Conservation (phyloP, 768 basidiomycete genomes). For the Phlebiopsis gigantea region DNA sequence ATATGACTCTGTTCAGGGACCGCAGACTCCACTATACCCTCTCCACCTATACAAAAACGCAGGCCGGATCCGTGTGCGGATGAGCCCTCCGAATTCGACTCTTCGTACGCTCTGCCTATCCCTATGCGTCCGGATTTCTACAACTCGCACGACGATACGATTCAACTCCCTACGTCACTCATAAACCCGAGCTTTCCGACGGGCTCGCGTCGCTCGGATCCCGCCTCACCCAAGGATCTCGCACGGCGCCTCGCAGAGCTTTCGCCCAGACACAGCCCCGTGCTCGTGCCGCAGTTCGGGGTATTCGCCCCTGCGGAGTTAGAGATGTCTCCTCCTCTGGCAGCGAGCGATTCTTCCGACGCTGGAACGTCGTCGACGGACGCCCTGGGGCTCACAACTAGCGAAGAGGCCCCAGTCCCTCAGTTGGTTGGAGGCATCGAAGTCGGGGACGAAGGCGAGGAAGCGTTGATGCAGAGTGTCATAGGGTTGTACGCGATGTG, state of each 20-base stretch:
- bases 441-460: constrained; percentile 8
- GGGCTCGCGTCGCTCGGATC: constrained; percentile 19
- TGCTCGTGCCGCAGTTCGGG: constrained; percentile 9
- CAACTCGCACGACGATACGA: constrained; percentile 17
- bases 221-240: constrained; percentile 26
- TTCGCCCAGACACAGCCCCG: constrained; percentile 21
- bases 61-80: constrained; percentile 19
- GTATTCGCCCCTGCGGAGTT: neutral
- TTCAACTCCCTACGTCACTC: constrained; percentile 18
- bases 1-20: constrained; percentile 41
- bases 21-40: constrained; percentile 64
- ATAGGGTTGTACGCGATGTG: constrained; percentile 56
- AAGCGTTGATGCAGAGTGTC: constrained; percentile 46
- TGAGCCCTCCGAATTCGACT: constrained; percentile 15
- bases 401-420: neutral
- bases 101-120: constrained; percentile 20
- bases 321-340: constrained; percentile 10
- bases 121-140: constrained; percentile 15
- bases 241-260: constrained; percentile 23
- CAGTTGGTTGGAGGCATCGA: neutral
- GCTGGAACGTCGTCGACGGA: constrained; percentile 5
- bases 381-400: constrained; percentile 6
- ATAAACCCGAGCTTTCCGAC: neutral
- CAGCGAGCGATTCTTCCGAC: constrained; percentile 9
- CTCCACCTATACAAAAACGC: constrained; percentile 34